A percentile compares a stretch with the other conserved stretches of the same genome.
Conservation (phyloP, 2,329 filamentous ascomycete species). For the Fusarium hainanense region DNA sequence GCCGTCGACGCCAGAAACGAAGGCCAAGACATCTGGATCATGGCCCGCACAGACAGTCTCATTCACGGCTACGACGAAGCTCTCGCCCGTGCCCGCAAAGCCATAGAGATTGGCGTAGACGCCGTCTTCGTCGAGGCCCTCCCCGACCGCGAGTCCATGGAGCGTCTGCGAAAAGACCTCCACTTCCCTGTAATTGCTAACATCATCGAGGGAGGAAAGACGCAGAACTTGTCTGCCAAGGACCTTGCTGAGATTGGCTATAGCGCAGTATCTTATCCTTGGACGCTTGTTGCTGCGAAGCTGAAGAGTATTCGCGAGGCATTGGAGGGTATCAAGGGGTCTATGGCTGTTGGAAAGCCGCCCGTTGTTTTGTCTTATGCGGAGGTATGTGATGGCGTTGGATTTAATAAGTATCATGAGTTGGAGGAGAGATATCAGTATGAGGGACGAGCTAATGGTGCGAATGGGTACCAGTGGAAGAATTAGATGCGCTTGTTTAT, state of each 20-base stretch:
- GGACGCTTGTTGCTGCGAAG: constrained; percentile 57
- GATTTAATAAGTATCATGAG: constrained; percentile 56
- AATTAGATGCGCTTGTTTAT: background rate
- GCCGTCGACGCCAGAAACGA: constrained; percentile 59
- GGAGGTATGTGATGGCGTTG: constrained; percentile 59
- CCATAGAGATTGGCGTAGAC: constrained; percentile 57
- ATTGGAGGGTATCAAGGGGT: constrained; percentile 54
- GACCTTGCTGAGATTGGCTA: constrained; percentile 53
- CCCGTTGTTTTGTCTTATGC: constrained; percentile 56
- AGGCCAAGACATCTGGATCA: constrained; percentile 58
- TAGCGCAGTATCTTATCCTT: constrained; percentile 56
- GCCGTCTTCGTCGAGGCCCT: constrained; percentile 58
- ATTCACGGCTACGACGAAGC: constrained; percentile 59
- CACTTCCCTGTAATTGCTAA: constrained; percentile 56
- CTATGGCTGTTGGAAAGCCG: constrained; percentile 55
- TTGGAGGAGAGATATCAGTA: constrained; percentile 38
- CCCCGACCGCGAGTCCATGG: constrained; percentile 57
- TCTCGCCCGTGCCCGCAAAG: constrained; percentile 54
- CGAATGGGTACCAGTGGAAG: constrained; percentile 31
- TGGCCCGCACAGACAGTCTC: constrained; percentile 58
- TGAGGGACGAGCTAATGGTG: constrained; percentile 28
- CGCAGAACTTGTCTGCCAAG: constrained; percentile 50
- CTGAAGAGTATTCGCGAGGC: constrained; percentile 54
- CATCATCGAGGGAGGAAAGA: constrained; percentile 51
- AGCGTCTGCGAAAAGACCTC: constrained; percentile 51